phyloP scores from a whole-genome alignment of 2,329 filamentous ascomycete species.

The Colletotrichum tropicale region DNA sequence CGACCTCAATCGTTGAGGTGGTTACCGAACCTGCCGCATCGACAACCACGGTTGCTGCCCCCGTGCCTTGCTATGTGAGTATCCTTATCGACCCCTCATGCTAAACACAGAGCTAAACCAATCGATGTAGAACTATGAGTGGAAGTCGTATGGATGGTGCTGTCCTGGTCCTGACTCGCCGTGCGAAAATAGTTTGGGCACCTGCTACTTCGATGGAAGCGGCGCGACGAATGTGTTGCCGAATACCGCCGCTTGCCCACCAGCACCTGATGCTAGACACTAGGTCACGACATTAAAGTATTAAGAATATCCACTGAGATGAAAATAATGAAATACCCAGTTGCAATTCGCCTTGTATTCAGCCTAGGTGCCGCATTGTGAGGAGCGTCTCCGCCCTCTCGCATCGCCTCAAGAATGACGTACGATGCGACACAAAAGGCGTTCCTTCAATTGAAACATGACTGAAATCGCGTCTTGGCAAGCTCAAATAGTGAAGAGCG shows the following conservation, averaged over 20 bases:
- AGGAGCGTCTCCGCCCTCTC: neutral
- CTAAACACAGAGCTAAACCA: fast-evolving
- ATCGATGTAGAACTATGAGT: neutral
- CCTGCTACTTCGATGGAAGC: neutral
- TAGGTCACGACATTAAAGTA: fast-evolving
- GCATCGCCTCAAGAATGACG: neutral
- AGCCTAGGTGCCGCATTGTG: neutral
- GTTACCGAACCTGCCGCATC: neutral
- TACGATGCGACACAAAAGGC: neutral
- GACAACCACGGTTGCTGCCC: neutral
- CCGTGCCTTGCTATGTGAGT: conserved; percentile 2
- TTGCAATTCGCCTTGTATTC: neutral
- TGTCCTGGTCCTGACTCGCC: neutral
- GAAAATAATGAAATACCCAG: neutral
- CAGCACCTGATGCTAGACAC: neutral
- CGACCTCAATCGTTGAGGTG: neutral
- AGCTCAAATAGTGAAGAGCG: neutral
- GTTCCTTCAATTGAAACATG: neutral
- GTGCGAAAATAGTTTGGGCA: neutral
- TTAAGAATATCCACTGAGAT: neutral
- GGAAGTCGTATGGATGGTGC: neutral
- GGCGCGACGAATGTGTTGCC: neutral
- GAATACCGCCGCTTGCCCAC: neutral
- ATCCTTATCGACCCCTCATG: fast-evolving
- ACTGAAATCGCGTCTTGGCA: neutral